Percentiles rank a stretch among this genome's conserved stretches.
Conservation (phyloP, 2,329 filamentous ascomycete species). For the Cladosporium sp. region DNA sequence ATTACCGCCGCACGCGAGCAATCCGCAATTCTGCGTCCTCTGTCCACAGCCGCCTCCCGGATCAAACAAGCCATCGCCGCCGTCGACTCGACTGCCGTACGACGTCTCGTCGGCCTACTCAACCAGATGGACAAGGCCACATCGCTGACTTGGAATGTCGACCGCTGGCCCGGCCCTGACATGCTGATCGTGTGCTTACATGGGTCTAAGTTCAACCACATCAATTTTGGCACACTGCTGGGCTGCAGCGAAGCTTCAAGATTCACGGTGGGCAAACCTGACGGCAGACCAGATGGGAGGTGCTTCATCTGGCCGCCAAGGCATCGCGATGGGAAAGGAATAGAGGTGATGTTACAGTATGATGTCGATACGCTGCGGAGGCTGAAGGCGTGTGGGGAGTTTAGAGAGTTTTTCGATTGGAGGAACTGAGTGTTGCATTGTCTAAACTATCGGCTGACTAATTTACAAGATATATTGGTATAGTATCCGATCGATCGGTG, state of each 20-base stretch:
- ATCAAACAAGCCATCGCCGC: slow-evolving; percentile 20
- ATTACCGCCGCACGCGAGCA: neutral
- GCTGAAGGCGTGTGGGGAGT: slow-evolving; percentile 4
- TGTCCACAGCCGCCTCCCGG: neutral
- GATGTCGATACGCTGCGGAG: slow-evolving; percentile 17
- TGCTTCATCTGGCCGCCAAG: slow-evolving; percentile 18
- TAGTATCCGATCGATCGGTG: neutral
- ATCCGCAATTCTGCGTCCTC: neutral
- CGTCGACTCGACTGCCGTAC: slow-evolving; percentile 22
- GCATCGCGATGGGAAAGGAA: slow-evolving; percentile 9
- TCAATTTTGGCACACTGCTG: slow-evolving; percentile 17
- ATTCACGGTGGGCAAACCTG: slow-evolving; percentile 17
- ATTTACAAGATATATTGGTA: too few relatives aligned
- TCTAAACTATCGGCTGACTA: too few relatives aligned
- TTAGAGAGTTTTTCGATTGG: slow-evolving; percentile 20
- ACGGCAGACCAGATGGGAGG: slow-evolving; percentile 21
- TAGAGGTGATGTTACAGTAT: slow-evolving; percentile 23
- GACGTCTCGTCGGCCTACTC: slow-evolving; percentile 22
- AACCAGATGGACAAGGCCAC: slow-evolving; percentile 22
- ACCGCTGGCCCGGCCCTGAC: slow-evolving; percentile 23
- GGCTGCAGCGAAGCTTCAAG: slow-evolving; percentile 18
- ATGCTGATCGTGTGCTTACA: slow-evolving; percentile 22
- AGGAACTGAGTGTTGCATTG: slow-evolving; percentile 4
- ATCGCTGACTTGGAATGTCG: slow-evolving; percentile 23
- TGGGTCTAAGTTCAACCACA: slow-evolving; percentile 9